Conservation (phyloP, 768 basidiomycete species). For the Kwoniella dejecticola region DNA sequence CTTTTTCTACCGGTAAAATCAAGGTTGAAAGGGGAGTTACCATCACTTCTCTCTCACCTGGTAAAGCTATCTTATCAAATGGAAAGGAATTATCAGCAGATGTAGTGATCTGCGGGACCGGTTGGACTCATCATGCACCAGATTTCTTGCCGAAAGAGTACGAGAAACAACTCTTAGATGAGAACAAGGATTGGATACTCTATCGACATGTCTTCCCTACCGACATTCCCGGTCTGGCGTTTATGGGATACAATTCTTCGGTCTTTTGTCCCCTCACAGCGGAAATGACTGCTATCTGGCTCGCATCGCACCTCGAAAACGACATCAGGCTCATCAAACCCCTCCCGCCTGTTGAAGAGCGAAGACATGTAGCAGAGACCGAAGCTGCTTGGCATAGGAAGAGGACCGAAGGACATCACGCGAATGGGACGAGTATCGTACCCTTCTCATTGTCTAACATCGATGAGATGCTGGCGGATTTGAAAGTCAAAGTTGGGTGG, state of each 20-base stretch:
- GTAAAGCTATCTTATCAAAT: neutral
- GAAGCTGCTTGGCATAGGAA: conserved; percentile 4
- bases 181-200: conserved; percentile 1
- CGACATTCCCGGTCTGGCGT: conserved; percentile 5
- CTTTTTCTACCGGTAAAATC: neutral
- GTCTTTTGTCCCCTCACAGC: conserved; percentile 12
- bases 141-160: neutral
- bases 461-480: conserved; percentile 7
- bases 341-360: neutral
- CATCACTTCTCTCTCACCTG: neutral
- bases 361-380: neutral
- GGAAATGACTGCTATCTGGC: conserved; percentile 3
- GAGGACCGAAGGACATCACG: neutral
- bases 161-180: neutral
- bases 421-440: conserved; percentile 5
- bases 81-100: neutral
- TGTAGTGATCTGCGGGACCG: conserved; percentile 2
- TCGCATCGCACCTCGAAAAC: neutral
- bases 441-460: conserved; percentile 10
- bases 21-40: neutral
- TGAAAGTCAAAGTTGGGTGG: neutral
- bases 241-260: conserved; percentile 7
- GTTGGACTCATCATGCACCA: neutral
- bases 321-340: neutral
- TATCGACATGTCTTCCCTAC: neutral